Conservation (phyloP, 257 asterid genomes). For the Apocynum venetum region DNA sequence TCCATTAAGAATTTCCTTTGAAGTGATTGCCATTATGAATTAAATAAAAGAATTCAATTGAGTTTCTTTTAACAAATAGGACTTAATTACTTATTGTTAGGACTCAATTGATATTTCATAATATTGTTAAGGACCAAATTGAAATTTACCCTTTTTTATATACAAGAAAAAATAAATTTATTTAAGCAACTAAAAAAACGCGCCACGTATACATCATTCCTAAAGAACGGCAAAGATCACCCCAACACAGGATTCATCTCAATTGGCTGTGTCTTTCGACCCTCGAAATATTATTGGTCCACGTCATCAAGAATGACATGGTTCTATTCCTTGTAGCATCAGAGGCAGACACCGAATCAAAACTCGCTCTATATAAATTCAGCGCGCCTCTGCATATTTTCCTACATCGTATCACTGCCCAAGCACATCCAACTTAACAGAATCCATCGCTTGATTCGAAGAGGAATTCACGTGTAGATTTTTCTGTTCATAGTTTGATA, state of each 20-base stretch:
- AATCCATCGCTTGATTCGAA: background rate
- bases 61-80: too few species aligned
- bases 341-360: background rate
- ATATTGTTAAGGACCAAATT: too few species aligned
- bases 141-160: too few species aligned
- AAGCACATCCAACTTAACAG: background rate
- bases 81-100: too few species aligned
- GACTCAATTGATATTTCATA: too few species aligned
- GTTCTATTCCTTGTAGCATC: background rate
- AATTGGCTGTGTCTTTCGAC: slow-evolving; percentile 21
- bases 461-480: too few species aligned
- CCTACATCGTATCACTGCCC: background rate
- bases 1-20: too few species aligned
- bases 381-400: background rate
- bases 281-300: slow-evolving; percentile 27
- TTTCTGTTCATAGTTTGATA: background rate
- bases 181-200: too few species aligned
- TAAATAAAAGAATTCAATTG: too few species aligned
- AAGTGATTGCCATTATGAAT: too few species aligned
- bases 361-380: background rate
- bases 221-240: slow-evolving; percentile 17
- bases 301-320: slow-evolving; percentile 30
- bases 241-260: slow-evolving; percentile 23
- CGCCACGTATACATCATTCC: background rate
- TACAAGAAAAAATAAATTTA: too few species aligned